Percentiles rank a stretch among this genome's conserved stretches.
Conservation (phyloP, 495 filamentous ascomycete species). For the Ascodesmis nigricans region DNA sequence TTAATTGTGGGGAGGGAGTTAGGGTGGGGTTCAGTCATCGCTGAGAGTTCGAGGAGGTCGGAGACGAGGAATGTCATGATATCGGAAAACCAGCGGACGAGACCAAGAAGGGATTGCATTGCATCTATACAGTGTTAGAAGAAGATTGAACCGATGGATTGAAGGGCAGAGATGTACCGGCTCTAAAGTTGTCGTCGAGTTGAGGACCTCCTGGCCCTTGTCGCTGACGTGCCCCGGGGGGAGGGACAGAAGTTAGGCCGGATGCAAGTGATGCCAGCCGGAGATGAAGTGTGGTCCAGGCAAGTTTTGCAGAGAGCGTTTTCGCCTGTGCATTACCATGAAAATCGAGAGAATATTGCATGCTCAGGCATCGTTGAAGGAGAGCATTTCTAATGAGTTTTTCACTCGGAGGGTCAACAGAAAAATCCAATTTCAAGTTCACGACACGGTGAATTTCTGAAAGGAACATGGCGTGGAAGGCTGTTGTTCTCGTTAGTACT, state of each 20-base stretch:
- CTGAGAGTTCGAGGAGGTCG: conserved; percentile 20
- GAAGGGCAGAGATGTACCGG: no score
- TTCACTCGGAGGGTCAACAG: conserved; percentile 16
- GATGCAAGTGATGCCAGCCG: conserved; percentile 20
- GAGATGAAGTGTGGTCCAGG: conserved; percentile 19
- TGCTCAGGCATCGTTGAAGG: conserved; percentile 18
- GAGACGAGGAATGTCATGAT: conserved; percentile 21
- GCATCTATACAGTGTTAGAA: conserved; percentile 13
- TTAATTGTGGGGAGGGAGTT: neutral
- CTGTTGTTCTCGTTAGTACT: neutral
- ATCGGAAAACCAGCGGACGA: conserved; percentile 24
- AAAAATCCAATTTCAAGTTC: conserved; percentile 21
- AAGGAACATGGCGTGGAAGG: conserved; percentile 19
- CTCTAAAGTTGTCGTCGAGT: no score
- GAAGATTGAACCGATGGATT: no score
- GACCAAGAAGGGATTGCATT: conserved; percentile 16
- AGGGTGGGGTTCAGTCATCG: neutral
- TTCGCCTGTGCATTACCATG: conserved; percentile 17
- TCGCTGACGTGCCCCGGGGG: no score
- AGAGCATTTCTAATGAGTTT: conserved; percentile 18
- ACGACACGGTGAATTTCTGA: conserved; percentile 18
- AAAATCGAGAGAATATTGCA: conserved; percentile 20
- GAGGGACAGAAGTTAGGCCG: conserved; percentile 17
- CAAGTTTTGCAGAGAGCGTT: conserved; percentile 16
- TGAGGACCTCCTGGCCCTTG: conserved; percentile 3